Evolutionary conservation across 2,329 filamentous ascomycete genomes (phyloP).

Genomic region (Scytalidium lignicola): DNA sequence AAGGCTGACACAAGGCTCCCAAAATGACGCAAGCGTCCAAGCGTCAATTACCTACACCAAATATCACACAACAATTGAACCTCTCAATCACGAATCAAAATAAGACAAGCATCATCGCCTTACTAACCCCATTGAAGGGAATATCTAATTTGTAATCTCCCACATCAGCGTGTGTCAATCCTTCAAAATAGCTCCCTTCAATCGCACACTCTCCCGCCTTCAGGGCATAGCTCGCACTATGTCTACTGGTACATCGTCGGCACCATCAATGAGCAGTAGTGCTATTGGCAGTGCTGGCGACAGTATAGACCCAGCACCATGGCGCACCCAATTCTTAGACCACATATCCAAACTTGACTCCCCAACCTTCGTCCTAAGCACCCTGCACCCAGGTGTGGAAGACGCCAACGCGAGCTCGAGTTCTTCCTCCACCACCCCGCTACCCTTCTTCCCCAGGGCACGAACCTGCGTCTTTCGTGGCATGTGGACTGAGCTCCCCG

Average conservation of each 20-base stretch:
- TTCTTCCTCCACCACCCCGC: conserved; percentile 30
- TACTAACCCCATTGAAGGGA: too few species aligned
- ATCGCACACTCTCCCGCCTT: conserved; percentile 17
- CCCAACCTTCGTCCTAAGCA: conserved; percentile 36
- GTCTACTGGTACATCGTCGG: conserved; percentile 19
- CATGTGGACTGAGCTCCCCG: conserved; percentile 70
- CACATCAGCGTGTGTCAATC: not conserved
- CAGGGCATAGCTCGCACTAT: conserved; percentile 23
- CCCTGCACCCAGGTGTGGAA: conserved; percentile 36
- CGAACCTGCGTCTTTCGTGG: conserved; percentile 82
- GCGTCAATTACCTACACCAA: too few species aligned
- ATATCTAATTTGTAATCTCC: not conserved
- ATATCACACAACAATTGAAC: too few species aligned
- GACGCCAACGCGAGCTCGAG: conserved; percentile 14
- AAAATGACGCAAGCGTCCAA: not conserved
- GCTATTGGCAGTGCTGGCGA: not conserved
- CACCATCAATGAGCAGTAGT: conserved; percentile 4
- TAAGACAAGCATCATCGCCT: too few species aligned
- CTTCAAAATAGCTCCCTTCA: conserved; percentile 24
- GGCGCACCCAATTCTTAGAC: conserved; percentile 27
- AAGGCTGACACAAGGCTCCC: not conserved
- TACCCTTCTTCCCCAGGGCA: conserved; percentile 48
- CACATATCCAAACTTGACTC: conserved; percentile 31
- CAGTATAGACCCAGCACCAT: conserved; percentile 23
- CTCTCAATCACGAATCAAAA: too few species aligned